Base-by-base conservation (phyloP, 345 rosid species). In the Euclidium syriacum region DNA sequence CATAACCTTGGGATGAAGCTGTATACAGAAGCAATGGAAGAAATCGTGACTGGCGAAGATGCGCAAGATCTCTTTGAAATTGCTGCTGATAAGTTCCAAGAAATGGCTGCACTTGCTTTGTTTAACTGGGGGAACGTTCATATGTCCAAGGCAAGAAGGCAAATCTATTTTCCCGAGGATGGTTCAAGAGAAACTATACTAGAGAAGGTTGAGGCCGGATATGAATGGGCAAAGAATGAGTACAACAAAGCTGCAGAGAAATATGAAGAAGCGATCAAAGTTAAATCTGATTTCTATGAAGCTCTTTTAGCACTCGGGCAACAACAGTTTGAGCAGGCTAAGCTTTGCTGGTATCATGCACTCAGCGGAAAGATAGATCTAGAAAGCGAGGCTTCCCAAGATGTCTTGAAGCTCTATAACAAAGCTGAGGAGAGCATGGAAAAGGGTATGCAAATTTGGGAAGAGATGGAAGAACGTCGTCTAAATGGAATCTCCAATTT, bases 111-210 rank as follows among this genome's bases (percentile, higher is more conserved):
- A 43, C 78, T 94, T 47, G 99, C 97, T 7, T 52, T 87, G 73
- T 87, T 94, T 62, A 94, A 90, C 35, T 94, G 96, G 99, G 99
- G 97, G 48, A 94, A 87, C 51, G 85, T 94, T 77, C 96, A 94
- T 65, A 70, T 87, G 86, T 90, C 96, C 8, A 83, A 57, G 64
- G 97, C 97, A 5, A 89, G 97, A 70, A 87, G 83, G 61, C 79
- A 76, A 30, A 75, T 85, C 10, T 72, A 75, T 74, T 67, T 82
- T 29, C 60, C 95, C 0, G 96, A 90, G 51, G 95, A 87, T 44
- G 73, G 71, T 32, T 78, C 85, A 5, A 78, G 64, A 62, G 99
- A 90, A 54, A 52, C 85, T 51, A 40, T 87, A 17, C 72, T 94
- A 22, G 77, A 58, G 30, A 82, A 66, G 68, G 73, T 81, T 47